phyloP scores from a whole-genome alignment of 768 basidiomycete species.

The Mrakia blollopis region DNA sequence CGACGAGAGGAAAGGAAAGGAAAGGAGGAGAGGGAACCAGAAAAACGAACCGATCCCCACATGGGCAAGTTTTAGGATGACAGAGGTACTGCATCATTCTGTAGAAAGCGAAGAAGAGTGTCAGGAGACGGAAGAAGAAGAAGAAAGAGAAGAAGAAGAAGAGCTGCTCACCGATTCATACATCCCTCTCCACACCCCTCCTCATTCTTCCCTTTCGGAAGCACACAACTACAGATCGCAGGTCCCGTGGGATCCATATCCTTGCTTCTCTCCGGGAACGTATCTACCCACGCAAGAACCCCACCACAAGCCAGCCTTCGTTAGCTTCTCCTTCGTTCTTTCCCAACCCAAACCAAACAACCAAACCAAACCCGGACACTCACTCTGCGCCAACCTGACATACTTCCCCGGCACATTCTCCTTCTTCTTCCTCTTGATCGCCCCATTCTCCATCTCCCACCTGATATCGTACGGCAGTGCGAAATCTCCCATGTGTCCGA shows the following conservation, averaged over 20 bases:
- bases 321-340: not conserved
- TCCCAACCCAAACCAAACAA: not conserved
- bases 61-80: slow-evolving; percentile 43
- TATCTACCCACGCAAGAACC: not conserved
- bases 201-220: not conserved
- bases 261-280: slow-evolving; percentile 5
- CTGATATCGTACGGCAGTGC: slow-evolving; percentile 40
- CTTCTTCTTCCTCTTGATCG: slow-evolving; percentile 37
- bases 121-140: not conserved
- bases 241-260: slow-evolving; percentile 8
- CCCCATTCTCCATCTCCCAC: slow-evolving; percentile 38
- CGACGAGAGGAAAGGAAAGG: not conserved
- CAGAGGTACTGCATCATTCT: slow-evolving; percentile 46
- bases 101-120: not conserved
- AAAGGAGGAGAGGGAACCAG: not conserved
- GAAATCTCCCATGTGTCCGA: slow-evolving; percentile 38
- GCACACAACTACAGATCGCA: slow-evolving; percentile 12
- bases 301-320: not conserved
- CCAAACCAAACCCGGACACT: not conserved
- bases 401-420: slow-evolving; percentile 1
- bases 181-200: slow-evolving; percentile 43
- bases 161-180: slow-evolving; percentile 40
- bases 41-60: slow-evolving; percentile 34
- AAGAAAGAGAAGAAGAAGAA: not conserved
- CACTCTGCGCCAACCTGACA: slow-evolving; percentile 25